Conservation (phyloP, 495 filamentous ascomycete species). For the Podospora anserina region DNA sequence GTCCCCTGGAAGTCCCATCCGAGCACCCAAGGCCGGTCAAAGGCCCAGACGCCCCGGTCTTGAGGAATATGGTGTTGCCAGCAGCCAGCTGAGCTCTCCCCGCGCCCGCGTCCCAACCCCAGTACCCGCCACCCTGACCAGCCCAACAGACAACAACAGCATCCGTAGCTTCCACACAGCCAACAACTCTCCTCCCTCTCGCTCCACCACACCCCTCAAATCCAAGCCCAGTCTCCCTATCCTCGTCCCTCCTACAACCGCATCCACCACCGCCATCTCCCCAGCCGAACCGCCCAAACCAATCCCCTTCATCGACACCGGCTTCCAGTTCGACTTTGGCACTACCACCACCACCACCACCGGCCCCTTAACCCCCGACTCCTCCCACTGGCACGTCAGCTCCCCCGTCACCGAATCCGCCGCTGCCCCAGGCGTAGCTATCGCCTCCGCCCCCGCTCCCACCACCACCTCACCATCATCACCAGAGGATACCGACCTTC, state of each 20-base stretch:
- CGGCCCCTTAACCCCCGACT: conserved; percentile 28
- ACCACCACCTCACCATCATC: not conserved
- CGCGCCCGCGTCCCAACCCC: conserved; percentile 10
- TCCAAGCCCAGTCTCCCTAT: conserved; percentile 11
- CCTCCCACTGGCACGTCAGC: conserved; percentile 28
- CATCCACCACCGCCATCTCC: conserved; percentile 9
- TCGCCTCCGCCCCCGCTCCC: not conserved
- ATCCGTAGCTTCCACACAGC: not conserved
- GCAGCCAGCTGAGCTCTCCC: conserved; percentile 10
- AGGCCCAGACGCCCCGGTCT: conserved; percentile 21
- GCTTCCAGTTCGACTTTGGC: conserved; percentile 37
- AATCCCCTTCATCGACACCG: conserved; percentile 19
- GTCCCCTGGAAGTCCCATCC: not conserved
- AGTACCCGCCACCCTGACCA: conserved; percentile 6
- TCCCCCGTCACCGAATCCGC: conserved; percentile 15
- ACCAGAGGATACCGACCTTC: not conserved
- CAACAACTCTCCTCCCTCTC: conserved; percentile 17
- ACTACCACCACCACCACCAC: not conserved
- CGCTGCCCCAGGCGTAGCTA: not conserved
- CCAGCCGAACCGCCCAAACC: conserved; percentile 11
- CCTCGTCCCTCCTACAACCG: conserved; percentile 14
- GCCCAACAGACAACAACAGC: conserved; percentile 19
- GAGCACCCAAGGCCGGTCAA: not conserved
- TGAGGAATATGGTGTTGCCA: conserved; percentile 30
- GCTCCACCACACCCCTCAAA: conserved; percentile 26